Evolutionary conservation across 441 rosid species (phyloP), one percentile per base, ranked within the genome.

Genomic region (Dalechampia spathulata): DNA sequence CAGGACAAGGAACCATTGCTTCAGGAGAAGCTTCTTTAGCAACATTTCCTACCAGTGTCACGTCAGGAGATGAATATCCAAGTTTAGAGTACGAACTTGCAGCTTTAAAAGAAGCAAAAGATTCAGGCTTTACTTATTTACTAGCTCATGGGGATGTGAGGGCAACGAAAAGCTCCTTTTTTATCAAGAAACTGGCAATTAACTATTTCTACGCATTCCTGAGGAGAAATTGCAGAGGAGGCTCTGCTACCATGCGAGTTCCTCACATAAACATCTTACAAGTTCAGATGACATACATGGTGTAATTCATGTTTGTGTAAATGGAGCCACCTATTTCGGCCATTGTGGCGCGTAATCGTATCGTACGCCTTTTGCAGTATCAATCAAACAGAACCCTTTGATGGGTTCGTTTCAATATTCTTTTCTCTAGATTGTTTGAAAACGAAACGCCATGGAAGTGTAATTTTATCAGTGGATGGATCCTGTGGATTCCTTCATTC

Each of bases 201-300:
- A 92, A 92, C 72, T 92, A 92, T 87, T 75, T 86, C 26, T 92
- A 92, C 48, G 82, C 85, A 17, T 89, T 89, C 73, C 47, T 92
- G 51, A 75, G 96, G 72, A 83, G 77, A 48, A 89, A 92, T 49
- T 92, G 99, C 62, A 83, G 97, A 75, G 90, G 80, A 10, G 86
- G 91, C 11, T 76, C 96, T 5, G 97, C 92, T 0, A 86, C 76
- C 37, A 57, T 85, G 75, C 81, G 85, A 27, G 94, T 86, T 36
- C 99, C 99, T 62, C 99, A 85, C 72, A 82, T 78, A 90, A 80
- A 92, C 58, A 78, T 86, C 72, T 48, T 92, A 63, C 80, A 86
- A 73, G 97, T 81, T 47, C 83, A 88, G 55, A 89, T 83, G 91
- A 86, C 99, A 23, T 87, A 92, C 59, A 82, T 87, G 92, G 99